phyloP scores from a whole-genome alignment of 352 stramenopile species.

The Phytophthora pistaciae region DNA sequence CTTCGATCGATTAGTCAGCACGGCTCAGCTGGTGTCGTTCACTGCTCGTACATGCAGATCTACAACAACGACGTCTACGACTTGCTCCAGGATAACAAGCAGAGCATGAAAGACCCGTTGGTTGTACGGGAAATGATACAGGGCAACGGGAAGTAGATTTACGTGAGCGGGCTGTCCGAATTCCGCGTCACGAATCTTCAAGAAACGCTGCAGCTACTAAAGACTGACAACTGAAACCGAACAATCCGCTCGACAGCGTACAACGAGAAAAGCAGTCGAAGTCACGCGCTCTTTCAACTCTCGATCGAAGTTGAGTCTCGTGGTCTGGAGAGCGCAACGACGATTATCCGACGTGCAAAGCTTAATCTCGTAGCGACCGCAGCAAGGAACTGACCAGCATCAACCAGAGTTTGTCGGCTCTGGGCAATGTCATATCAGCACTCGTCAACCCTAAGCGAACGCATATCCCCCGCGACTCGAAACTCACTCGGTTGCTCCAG shows the following conservation, averaged over 20 bases:
- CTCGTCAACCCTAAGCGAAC: constrained; percentile 72
- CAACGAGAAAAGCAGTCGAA: constrained; percentile 90
- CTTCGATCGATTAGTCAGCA: constrained; percentile 55
- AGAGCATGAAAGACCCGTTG: constrained; percentile 60
- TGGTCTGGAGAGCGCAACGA: constrained; percentile 67
- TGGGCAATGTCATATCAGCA: constrained; percentile 92
- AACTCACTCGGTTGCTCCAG: constrained; percentile 95
- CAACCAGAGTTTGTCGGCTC: constrained; percentile 91
- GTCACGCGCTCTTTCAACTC: constrained; percentile 89
- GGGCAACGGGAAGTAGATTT: constrained; percentile 85
- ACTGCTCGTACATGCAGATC: constrained; percentile 94
- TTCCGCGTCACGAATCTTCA: constrained; percentile 84
- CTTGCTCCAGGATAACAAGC: constrained; percentile 71
- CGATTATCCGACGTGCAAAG: constrained; percentile 81
- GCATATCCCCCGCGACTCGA: constrained; percentile 96
- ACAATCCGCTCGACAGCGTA: constrained; percentile 88
- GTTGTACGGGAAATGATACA: constrained; percentile 77
- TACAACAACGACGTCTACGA: constrained; percentile 91
- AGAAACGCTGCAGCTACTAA: constrained; percentile 85
- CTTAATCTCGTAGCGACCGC: constrained; percentile 87
- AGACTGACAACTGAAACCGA: constrained; percentile 81
- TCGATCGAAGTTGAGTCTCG: constrained; percentile 83
- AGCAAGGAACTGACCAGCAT: constrained; percentile 93
- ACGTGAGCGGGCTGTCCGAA: constrained; percentile 91
- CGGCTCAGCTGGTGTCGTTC: constrained; percentile 72